phyloP scores from a whole-genome alignment of 371 early-diverging fungal genomes.

The Haplosporangium sp. region DNA sequence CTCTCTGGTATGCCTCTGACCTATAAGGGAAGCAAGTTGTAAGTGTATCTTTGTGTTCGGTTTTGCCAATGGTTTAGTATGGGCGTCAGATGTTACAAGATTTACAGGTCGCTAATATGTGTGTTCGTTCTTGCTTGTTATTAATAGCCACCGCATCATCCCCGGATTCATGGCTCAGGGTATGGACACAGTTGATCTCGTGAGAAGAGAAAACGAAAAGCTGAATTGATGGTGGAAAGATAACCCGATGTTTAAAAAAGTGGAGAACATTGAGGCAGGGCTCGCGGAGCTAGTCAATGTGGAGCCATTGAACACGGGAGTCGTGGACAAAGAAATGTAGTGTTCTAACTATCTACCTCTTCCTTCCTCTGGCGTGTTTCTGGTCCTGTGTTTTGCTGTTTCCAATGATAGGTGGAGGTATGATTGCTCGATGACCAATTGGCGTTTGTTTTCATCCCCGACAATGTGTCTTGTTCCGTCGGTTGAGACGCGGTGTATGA shows the following conservation, averaged over 20 bases:
- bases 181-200: constrained; percentile 46
- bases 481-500: neutral
- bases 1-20: constrained; percentile 69
- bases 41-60: constrained; percentile 52
- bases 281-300: no score
- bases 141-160: constrained; percentile 87
- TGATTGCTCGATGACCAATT: no score
- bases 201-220: no score
- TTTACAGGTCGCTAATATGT: neutral
- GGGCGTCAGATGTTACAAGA: neutral
- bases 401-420: no score
- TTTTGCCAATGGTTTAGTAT: neutral
- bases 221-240: no score
- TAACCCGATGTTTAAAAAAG: no score
- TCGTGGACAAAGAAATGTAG: no score
- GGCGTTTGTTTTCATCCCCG: neutral
- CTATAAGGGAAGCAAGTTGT: constrained; percentile 90
- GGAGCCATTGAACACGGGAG: no score
- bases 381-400: no score
- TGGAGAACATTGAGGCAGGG: neutral
- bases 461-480: neutral
- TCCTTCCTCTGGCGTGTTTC: neutral
- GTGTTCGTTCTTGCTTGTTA: neutral
- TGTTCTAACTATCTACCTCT: no score
- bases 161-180: constrained; percentile 99